A percentile compares a stretch with the other conserved stretches of the same genome.
Evolutionary conservation across 495 filamentous ascomycete species (phyloP).

Genomic region (Xylaria acuta): DNA sequence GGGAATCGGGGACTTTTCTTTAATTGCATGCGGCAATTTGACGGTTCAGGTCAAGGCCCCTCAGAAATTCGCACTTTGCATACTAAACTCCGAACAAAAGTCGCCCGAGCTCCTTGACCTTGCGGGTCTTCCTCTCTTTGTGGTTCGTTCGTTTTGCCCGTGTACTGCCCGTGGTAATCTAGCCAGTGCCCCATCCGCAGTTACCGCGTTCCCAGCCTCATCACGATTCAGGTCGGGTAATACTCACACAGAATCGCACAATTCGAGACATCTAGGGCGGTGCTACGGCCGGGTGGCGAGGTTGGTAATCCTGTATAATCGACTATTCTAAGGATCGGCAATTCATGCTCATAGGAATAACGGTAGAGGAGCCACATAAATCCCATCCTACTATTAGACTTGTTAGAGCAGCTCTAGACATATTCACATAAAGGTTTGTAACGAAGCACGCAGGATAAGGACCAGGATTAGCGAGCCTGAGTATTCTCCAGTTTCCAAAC

Average conservation of each 20-base stretch:
- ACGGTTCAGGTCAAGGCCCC: neutral
- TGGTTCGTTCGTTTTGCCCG: neutral
- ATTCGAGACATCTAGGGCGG: neutral
- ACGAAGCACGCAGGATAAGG: neutral
- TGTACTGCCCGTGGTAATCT: neutral
- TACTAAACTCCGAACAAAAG: neutral
- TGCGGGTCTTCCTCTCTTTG: neutral
- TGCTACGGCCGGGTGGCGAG: neutral
- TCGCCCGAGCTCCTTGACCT: neutral
- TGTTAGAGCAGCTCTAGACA: neutral
- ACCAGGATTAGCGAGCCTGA: neutral
- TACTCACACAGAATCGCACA: neutral
- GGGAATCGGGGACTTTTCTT: conserved; percentile 25
- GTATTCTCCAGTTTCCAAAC: neutral
- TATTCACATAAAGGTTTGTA: neutral
- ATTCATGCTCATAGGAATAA: neutral
- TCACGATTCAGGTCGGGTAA: neutral
- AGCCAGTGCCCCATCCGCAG: too few relatives aligned
- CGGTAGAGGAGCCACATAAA: neutral
- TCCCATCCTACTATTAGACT: neutral
- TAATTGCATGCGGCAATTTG: neutral
- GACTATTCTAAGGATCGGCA: neutral
- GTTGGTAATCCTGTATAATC: neutral
- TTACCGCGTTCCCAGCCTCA: neutral
- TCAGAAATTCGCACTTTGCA: neutral